Base-by-base conservation (phyloP, 805 yeast species). In the Kazachstania kunashirensis region DNA sequence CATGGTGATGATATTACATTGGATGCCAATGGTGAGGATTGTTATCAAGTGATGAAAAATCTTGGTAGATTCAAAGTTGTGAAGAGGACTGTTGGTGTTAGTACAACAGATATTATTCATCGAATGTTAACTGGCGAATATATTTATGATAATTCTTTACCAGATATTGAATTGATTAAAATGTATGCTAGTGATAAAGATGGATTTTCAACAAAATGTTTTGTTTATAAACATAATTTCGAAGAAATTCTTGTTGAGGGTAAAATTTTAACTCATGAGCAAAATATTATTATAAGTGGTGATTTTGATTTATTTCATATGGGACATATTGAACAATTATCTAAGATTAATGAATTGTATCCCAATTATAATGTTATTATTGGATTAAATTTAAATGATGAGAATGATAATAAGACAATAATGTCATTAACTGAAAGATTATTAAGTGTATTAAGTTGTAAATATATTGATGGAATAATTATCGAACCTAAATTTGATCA, bases 1-100 rank as follows among this genome's bases (percentile, higher is more conserved):
- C 98, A 92, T 59, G 98, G 98, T 6, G 98, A 92, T 60, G 98
- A 92, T 55, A 85, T 92, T 46, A 92, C 96, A 18, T 83, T 96
- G 2, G 97, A 92, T 60, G 95, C 95, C 12, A 71, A 84, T 52
- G 98, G 98, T 2, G 78, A 84, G 39, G 98, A 92, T 61, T 85
- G 96, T 52, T 92, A 92, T 61, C 79, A 81, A 40, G 68, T 58
- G 18, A 84, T 88, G 46, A 88, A 89, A 56, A 84, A 84, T 37
- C 61, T 75, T 53, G 95, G 94, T n/a, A 63, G 89, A 46, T 84
- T 89, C 55, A 71, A 79, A 15, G 85, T 84, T n/a, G 97, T 92
- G 30, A 86, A 84, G 59, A 68, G 98, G 46, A 92, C 98, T 0
- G 89, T 86, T 11, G 88, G 88, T 52, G 92, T 92, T 31, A 80